Evolutionary conservation across 225 moss, liverwort and hornwort genomes (phyloP), one percentile per base, ranked within the genome.

Genomic region (Climacium dendroides): DNA sequence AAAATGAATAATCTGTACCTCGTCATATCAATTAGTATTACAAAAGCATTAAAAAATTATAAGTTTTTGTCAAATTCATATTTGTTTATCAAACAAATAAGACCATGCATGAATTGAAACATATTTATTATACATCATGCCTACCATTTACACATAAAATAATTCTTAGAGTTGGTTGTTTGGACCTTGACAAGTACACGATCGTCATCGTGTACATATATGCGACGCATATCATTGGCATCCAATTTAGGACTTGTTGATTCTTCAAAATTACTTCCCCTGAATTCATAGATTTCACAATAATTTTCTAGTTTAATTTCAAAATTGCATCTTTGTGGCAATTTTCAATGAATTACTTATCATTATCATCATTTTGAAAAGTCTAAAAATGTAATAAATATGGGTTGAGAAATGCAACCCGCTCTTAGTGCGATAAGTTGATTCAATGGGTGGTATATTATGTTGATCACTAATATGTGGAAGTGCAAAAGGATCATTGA

Each of bases 141-240:
- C 20, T 59, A 66, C 8, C 29, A 78, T 86, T 43, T 0, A 37
- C 3, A 48, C 12, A 72, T 47, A 65, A 72, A 81, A 84, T 3
- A 35, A 54, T 66, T 25, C 7, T 74, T 81, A 88, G 32, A 81
- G 63, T 82, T 84, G 43, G 41, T 41, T 87, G 13, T 16, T 69
- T 53, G 30, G 35, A 98, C 98, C 96, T 97, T 98, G 59, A 97
- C 91, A 90, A 98, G 95, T 76, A 98, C 87, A 66, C 98, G 93
- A 89, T 98, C 98, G 7, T 98, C 96, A 73, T 98, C 98, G 26
- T 98, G 97, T 52, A 96, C 95, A 87, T 95, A 98, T 37, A 97
- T 94, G 80, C 95, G 90, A 48, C 95, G 92, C 97, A 98, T 98
- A 78, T 98, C 92, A 78, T 91, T 87, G 39, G 90, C 89, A 84